These are phyloP conservation scores for Moniliella sp. DNA, from an alignment of 1,284 basidiomycete species.

Conservation along the genomic window DNA sequence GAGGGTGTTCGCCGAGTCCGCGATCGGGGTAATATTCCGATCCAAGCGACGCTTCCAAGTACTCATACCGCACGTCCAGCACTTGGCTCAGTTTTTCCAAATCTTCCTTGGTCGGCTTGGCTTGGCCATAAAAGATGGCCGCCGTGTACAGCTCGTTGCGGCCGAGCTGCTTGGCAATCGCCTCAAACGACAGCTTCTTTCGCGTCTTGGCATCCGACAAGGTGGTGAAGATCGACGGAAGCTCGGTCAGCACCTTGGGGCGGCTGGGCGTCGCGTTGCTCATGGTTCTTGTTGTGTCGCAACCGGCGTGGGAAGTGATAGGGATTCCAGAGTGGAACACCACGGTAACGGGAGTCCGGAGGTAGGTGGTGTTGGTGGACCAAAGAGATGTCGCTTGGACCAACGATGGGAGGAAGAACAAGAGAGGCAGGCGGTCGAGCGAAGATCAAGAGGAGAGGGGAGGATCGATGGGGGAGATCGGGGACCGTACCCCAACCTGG, in stretches of 20 bases:
- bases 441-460: too few species aligned
- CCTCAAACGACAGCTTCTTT: conserved; percentile 12
- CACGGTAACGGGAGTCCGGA: too few species aligned
- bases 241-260: neutral
- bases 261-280: too few species aligned
- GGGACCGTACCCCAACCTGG: too few species aligned
- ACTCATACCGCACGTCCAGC: conserved; percentile 7
- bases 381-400: too few species aligned
- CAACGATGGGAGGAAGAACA: too few species aligned
- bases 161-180: conserved; percentile 12
- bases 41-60: conserved; percentile 12
- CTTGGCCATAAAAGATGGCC: conserved; percentile 25
- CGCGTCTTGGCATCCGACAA: conserved; percentile 16
- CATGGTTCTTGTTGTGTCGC: too few species aligned
- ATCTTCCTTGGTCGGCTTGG: conserved; percentile 15
- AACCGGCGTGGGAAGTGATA: too few species aligned
- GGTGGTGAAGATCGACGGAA: neutral
- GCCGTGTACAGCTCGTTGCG: conserved; percentile 21
- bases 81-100: conserved; percentile 8
- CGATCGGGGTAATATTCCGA: conserved; percentile 14
- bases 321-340: too few species aligned
- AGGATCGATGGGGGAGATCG: too few species aligned
- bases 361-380: too few species aligned
- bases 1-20: conserved; percentile 16
- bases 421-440: too few species aligned